phyloP scores from a whole-genome alignment of 2,329 filamentous ascomycete genomes.

The Septoria linicola region DNA sequence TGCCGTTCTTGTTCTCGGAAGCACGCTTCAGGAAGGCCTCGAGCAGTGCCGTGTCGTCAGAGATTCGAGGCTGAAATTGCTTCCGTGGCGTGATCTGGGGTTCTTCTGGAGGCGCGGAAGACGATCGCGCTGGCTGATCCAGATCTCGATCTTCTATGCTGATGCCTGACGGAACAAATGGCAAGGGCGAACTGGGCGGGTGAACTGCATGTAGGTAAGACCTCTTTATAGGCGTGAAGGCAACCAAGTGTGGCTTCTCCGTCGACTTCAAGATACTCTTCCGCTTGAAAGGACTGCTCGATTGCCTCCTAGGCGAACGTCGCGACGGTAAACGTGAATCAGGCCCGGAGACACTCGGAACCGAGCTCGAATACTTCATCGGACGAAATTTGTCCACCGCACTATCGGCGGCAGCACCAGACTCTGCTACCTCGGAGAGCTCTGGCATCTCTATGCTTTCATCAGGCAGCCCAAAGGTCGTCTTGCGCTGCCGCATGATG shows the following conservation, averaged over 20 bases:
- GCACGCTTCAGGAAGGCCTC: constrained; percentile 52
- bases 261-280: constrained; percentile 19
- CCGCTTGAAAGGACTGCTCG: constrained; percentile 31
- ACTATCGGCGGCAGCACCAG: background rate
- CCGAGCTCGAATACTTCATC: constrained; percentile 23
- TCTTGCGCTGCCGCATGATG: constrained; percentile 5
- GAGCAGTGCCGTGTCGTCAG: constrained; percentile 50
- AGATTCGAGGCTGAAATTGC: constrained; percentile 37
- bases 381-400: constrained; percentile 2
- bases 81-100: constrained; percentile 30
- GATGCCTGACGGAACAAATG: constrained; percentile 12
- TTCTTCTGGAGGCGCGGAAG: constrained; percentile 40
- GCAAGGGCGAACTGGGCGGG: constrained; percentile 12
- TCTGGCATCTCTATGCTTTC: constrained; percentile 2
- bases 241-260: constrained; percentile 30
- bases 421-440: background rate
- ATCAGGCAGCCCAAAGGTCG: background rate
- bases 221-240: constrained; percentile 34
- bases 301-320: constrained; percentile 32
- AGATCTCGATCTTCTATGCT: constrained; percentile 5
- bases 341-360: constrained; percentile 21
- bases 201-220: constrained; percentile 1
- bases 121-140: constrained; percentile 19
- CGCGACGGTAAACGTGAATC: constrained; percentile 27
- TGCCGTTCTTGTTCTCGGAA: constrained; percentile 45